Conservation (phyloP, 139 green algal genomes). For the Pleodorina starrii region DNA sequence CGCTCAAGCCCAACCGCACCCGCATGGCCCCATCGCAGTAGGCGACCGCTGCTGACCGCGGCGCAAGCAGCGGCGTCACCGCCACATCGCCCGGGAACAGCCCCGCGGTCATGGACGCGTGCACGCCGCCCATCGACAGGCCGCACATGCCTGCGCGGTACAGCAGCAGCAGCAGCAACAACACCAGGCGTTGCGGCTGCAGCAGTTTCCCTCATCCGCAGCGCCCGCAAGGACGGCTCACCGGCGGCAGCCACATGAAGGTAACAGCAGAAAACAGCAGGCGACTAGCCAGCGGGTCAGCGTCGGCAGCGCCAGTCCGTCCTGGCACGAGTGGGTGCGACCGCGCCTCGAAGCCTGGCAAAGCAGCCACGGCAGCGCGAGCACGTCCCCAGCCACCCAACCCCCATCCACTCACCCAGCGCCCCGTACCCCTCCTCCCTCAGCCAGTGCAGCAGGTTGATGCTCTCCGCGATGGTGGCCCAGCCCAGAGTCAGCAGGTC, state of each 20-base stretch:
- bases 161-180: background rate
- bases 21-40: conserved; percentile 85
- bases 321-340: too few relatives aligned
- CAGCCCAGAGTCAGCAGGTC: conserved; percentile 89
- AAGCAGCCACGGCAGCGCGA: too few relatives aligned
- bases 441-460: conserved; percentile 82
- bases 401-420: conserved; percentile 36
- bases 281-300: too few relatives aligned
- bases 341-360: too few relatives aligned
- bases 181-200: too few relatives aligned
- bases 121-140: conserved; percentile 92
- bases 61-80: conserved; percentile 80
- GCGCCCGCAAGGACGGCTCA: too few relatives aligned
- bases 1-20: background rate
- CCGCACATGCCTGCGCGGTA: conserved; percentile 76
- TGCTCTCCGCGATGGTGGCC: conserved; percentile 87
- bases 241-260: too few relatives aligned
- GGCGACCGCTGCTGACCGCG: conserved; percentile 79
- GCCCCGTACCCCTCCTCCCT: conserved; percentile 60
- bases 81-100: conserved; percentile 80
- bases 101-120: conserved; percentile 86
- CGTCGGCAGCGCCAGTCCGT: too few relatives aligned
- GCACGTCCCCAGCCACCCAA: too few relatives aligned
- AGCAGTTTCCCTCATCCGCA: too few relatives aligned
- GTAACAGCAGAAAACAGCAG: too few relatives aligned